Evolutionary conservation across 228 moss, liverwort and hornwort species (phyloP).

Genomic region (Sphagnum fallax): DNA sequence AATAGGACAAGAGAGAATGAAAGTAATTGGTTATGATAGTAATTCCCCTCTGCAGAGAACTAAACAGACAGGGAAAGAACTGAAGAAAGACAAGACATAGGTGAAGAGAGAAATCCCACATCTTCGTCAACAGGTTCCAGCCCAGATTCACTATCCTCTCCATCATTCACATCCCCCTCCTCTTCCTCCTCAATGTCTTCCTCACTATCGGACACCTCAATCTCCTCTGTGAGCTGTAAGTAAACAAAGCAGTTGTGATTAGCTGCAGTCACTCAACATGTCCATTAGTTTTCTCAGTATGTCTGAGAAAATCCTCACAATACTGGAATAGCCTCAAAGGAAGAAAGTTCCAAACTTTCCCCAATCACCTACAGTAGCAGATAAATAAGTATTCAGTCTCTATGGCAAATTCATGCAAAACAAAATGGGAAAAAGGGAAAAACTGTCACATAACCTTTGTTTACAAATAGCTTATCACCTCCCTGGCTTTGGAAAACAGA

Average conservation of each 20-base stretch:
- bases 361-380: neutral
- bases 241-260: neutral
- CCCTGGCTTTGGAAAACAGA: too few species aligned
- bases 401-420: neutral
- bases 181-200: slow-evolving; percentile 87
- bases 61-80: neutral
- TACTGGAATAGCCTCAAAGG: neutral
- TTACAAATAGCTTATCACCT: neutral
- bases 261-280: neutral
- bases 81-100: neutral
- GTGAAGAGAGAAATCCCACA: slow-evolving; percentile 27
- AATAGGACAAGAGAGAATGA: neutral
- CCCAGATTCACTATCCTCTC: slow-evolving; percentile 62
- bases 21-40: neutral
- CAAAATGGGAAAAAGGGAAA: neutral
- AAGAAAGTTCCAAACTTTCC: neutral
- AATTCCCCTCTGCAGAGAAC: neutral
- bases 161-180: slow-evolving; percentile 50
- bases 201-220: slow-evolving; percentile 77
- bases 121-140: slow-evolving; percentile 55
- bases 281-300: neutral
- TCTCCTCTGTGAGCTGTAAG: slow-evolving; percentile 68
- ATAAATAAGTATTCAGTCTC: neutral
- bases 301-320: neutral
- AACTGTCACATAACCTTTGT: neutral